Percentiles rank a stretch among this genome's conserved stretches.
phyloP scores from a whole-genome alignment of 148 eudicot genomes.

The Rhododendron williamsianum region DNA sequence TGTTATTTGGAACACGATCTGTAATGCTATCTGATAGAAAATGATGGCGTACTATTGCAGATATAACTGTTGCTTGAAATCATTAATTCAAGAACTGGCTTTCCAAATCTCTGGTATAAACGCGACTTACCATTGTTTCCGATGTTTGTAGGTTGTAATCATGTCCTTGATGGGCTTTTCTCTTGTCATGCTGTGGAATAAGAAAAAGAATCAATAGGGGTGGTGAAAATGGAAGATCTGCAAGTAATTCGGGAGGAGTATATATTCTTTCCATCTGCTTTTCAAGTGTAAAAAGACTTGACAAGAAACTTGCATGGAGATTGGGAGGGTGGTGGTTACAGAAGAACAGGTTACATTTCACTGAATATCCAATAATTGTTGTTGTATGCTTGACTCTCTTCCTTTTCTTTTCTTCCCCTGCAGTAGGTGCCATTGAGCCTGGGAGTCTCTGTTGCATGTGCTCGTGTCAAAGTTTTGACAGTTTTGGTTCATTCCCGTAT shows the following conservation, averaged over 20 bases:
- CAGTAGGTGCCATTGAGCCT: too few species aligned
- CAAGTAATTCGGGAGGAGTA: not conserved
- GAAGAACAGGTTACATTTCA: not conserved
- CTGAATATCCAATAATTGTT: too few species aligned
- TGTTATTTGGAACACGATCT: not conserved
- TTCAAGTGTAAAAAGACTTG: not conserved
- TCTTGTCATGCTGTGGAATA: constrained; percentile 79
- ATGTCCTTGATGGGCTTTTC: constrained; percentile 95
- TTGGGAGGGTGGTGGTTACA: not conserved
- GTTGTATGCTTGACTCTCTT: not conserved
- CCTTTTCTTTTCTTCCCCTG: too few species aligned
- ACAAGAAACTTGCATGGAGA: not conserved
- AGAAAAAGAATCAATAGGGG: constrained; percentile 30
- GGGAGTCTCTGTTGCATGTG: too few species aligned
- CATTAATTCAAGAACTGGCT: not conserved
- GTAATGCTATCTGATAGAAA: not conserved
- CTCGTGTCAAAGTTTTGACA: too few species aligned
- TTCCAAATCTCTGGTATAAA: not conserved
- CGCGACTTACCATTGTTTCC: too few species aligned
- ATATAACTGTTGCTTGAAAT: not conserved
- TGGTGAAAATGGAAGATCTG: not conserved
- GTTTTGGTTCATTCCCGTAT: too few species aligned
- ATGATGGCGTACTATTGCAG: not conserved
- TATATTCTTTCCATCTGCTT: not conserved
- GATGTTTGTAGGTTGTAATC: constrained; percentile 60